Conservation (phyloP, 176 grass and related monocot species). For the Hordeum marinum region DNA sequence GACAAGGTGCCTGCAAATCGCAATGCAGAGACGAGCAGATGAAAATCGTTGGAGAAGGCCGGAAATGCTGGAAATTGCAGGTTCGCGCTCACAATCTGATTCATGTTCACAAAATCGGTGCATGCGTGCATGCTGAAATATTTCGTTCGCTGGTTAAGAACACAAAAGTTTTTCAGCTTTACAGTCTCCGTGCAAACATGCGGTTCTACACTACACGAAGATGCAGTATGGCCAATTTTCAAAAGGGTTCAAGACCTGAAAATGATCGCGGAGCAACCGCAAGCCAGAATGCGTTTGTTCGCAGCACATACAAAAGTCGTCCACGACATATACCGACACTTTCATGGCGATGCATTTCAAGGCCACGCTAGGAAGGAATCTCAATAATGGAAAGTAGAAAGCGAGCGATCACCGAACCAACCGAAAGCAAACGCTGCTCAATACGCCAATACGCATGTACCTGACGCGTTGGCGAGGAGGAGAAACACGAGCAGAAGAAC, state of each 20-base stretch:
- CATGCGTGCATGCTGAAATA: background rate
- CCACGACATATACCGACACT: background rate
- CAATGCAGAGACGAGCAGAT: background rate
- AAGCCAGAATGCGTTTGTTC: background rate
- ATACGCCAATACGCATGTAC: constrained; percentile 34
- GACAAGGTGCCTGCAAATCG: constrained; percentile 1
- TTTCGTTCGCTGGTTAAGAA: background rate
- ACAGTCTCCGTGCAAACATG: background rate
- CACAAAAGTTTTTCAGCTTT: background rate
- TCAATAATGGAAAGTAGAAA: constrained; percentile 9
- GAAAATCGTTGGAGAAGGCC: background rate
- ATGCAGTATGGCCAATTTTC: background rate
- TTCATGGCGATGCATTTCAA: constrained; percentile 2
- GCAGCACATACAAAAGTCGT: background rate
- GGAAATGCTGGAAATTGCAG: background rate
- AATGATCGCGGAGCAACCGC: background rate
- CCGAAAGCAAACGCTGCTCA: constrained; percentile 1
- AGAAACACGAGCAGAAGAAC: constrained; percentile 34
- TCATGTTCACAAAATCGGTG: background rate
- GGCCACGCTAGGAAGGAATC: constrained; percentile 10
- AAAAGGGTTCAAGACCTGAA: background rate
- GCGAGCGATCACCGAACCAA: background rate
- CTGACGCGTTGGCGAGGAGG: constrained; percentile 20
- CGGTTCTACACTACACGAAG: no score
- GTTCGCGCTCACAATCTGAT: background rate